Evolutionary conservation across 169 alveolate species (phyloP).

Genomic region (Plasmodium gaboni): DNA sequence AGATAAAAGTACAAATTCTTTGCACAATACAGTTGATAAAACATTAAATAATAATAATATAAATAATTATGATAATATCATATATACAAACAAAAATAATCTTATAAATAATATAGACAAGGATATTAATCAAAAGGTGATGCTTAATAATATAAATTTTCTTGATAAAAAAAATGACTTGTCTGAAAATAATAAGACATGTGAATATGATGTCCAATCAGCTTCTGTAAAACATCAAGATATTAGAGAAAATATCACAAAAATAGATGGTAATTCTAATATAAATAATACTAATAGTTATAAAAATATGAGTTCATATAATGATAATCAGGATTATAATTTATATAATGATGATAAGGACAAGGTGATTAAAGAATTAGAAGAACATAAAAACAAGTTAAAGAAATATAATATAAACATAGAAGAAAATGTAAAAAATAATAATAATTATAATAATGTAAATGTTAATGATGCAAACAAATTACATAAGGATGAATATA

Average conservation of each 20-base stretch:
- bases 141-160: no score
- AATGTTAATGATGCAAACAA: background rate
- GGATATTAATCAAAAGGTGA: no score
- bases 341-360: slow-evolving; percentile 2
- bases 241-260: no score
- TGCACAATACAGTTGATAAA: no score
- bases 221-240: no score
- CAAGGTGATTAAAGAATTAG: background rate
- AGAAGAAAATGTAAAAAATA: background rate
- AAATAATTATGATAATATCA: no score
- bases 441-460: background rate
- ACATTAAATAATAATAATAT: no score
- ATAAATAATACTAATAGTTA: background rate
- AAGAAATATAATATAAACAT: background rate
- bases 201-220: no score
- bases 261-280: background rate
- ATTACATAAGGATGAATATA: background rate
- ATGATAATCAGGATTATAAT: background rate
- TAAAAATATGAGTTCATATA: no score
- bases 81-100: background rate
- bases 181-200: no score
- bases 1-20: no score
- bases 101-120: background rate
- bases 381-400: background rate
- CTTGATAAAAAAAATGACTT: no score